phyloP scores from a whole-genome alignment of 1,284 basidiomycete genomes.

The Inonotus hispidus region DNA sequence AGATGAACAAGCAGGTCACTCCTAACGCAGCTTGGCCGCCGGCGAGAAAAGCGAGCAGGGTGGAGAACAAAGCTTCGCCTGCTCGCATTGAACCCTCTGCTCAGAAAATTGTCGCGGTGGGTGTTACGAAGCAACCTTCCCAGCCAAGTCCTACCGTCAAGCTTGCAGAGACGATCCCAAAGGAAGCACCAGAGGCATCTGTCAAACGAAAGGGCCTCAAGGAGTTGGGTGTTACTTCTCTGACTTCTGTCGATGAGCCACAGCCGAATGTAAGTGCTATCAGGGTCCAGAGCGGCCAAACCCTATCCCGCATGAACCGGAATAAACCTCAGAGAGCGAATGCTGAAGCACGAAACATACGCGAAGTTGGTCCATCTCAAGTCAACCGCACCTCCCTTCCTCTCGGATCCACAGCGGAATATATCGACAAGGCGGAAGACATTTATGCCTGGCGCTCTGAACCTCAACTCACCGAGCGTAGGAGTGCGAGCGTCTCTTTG shows the following conservation, averaged over 20 bases:
- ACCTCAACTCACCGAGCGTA: background rate
- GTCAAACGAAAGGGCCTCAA: background rate
- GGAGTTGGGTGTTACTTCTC: background rate
- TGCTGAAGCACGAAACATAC: background rate
- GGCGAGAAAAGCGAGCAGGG: background rate
- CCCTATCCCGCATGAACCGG: background rate
- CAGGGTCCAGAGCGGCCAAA: background rate
- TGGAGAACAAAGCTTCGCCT: background rate
- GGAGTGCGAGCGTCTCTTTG: background rate
- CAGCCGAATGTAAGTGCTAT: background rate
- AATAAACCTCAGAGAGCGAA: background rate
- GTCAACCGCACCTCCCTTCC: background rate
- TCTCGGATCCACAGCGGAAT: background rate
- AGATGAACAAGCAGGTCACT: background rate
- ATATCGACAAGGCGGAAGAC: background rate
- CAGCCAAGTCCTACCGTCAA: background rate
- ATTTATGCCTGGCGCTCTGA: conserved; percentile 6
- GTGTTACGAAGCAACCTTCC: background rate
- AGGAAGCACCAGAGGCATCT: background rate
- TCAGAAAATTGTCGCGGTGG: background rate
- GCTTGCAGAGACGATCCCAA: background rate
- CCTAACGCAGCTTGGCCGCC: conserved; percentile 5
- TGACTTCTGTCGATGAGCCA: background rate
- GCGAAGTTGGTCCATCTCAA: background rate
- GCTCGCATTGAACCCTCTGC: background rate